Percentiles rank a stretch among this genome's conserved stretches.
Evolutionary conservation across 2,329 filamentous ascomycete species (phyloP).

Genomic region (Calonectria henricotiae): DNA sequence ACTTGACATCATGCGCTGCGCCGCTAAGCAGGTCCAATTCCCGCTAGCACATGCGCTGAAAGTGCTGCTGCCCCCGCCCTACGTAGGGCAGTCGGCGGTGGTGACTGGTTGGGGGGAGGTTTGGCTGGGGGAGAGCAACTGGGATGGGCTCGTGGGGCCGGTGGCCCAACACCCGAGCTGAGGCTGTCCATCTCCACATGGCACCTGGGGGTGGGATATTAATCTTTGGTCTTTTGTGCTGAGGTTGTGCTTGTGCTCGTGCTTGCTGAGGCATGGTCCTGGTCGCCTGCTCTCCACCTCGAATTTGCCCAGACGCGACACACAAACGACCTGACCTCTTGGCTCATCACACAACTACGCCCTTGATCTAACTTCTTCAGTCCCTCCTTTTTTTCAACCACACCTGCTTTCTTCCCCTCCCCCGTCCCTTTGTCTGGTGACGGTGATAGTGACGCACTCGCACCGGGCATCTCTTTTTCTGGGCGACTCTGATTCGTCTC

Average conservation of each 20-base stretch:
- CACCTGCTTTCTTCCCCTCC: background rate
- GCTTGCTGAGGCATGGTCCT: slow-evolving; percentile 13
- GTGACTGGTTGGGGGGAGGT: slow-evolving; percentile 14
- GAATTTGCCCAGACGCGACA: slow-evolving; percentile 19
- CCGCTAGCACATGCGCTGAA: slow-evolving; percentile 28
- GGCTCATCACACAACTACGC: background rate
- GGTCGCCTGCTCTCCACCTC: slow-evolving; percentile 21
- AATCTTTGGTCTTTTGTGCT: no score
- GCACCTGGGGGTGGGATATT: background rate
- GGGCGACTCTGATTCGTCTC: background rate
- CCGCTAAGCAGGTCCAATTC: slow-evolving; percentile 9
- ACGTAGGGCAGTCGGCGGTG: slow-evolving; percentile 6
- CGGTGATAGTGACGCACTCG: background rate
- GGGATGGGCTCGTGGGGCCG: slow-evolving; percentile 1
- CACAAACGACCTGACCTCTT: background rate
- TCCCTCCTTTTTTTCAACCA: background rate
- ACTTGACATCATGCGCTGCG: slow-evolving; percentile 21
- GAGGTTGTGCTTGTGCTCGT: background rate
- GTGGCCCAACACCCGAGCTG: slow-evolving; percentile 21
- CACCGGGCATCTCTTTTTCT: background rate
- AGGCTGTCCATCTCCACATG: slow-evolving; percentile 27
- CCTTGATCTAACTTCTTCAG: slow-evolving; percentile 14
- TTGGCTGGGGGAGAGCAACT: no score
- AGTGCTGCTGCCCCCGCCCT: slow-evolving; percentile 16
- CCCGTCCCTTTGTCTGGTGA: background rate